Evolutionary conservation across 1,284 basidiomycete species (phyloP).

Genomic region (Ceratobasidium sp.): DNA sequence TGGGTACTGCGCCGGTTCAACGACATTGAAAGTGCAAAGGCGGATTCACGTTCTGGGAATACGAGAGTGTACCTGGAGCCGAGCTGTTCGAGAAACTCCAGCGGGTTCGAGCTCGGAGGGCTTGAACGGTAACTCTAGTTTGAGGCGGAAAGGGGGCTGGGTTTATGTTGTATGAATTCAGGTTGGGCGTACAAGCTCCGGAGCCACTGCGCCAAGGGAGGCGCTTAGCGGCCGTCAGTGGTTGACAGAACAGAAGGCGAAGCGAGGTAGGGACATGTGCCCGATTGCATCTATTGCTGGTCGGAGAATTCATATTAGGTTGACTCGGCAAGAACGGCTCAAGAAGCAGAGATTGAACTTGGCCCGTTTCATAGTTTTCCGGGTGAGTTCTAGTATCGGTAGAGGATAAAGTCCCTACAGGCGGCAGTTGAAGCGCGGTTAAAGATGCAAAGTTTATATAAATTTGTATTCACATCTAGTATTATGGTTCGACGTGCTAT

Average conservation of each 20-base stretch:
- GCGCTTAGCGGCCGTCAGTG: background rate
- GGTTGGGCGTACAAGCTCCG: constrained; percentile 20
- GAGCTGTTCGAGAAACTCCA: constrained; percentile 10
- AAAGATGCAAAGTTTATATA: constrained; percentile 35
- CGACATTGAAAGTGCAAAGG: constrained; percentile 33
- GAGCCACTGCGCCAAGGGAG: constrained; percentile 28
- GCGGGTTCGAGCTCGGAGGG: constrained; percentile 25
- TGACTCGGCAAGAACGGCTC: constrained; percentile 30
- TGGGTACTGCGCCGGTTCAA: constrained; percentile 55
- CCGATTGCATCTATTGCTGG: constrained; percentile 10
- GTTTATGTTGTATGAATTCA: constrained; percentile 24
- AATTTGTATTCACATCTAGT: too few species aligned
- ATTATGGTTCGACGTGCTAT: too few species aligned
- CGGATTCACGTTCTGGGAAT: constrained; percentile 30
- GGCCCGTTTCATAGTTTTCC: background rate
- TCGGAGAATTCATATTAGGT: constrained; percentile 27
- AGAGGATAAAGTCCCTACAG: constrained; percentile 20
- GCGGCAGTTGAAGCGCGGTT: constrained; percentile 29
- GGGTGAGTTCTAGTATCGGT: background rate
- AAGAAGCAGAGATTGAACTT: background rate
- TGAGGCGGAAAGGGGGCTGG: background rate
- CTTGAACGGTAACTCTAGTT: background rate
- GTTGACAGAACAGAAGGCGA: background rate
- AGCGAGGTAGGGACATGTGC: constrained; percentile 11
- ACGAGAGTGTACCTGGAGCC: constrained; percentile 8